These are phyloP conservation scores for Nothophytophthora sp. DNA, from an alignment of 352 stramenopile genomes.

Conservation along the genomic window DNA sequence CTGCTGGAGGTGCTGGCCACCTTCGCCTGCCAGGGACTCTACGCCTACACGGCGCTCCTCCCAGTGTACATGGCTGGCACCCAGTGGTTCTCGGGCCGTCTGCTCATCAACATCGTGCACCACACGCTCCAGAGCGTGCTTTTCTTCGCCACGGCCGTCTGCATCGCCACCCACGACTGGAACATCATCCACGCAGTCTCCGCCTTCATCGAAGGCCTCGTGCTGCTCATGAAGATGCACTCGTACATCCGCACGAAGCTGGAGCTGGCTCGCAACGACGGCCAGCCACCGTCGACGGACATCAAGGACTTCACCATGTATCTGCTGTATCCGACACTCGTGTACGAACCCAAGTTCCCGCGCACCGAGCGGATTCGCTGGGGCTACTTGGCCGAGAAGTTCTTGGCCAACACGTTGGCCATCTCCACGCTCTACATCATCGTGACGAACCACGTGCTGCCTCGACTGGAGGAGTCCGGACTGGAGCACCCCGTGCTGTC, in stretches of 20 bases:
- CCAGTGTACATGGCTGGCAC: conserved; percentile 52
- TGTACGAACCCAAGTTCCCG: conserved; percentile 92
- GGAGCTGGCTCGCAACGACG: conserved; percentile 34
- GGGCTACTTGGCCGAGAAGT: conserved; percentile 73
- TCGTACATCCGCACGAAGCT: conserved; percentile 70
- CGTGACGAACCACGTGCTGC: conserved; percentile 83
- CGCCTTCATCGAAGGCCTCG: conserved; percentile 60
- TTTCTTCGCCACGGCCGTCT: conserved; percentile 51
- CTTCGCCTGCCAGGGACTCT: conserved; percentile 49
- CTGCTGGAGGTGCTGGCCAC: conserved; percentile 60
- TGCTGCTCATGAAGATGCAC: conserved; percentile 77
- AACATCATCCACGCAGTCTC: conserved; percentile 65
- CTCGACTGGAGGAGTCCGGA: conserved; percentile 64
- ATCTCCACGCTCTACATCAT: conserved; percentile 87
- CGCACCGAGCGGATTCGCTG: conserved; percentile 73
- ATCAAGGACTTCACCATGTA: conserved; percentile 57
- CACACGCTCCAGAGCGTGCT: conserved; percentile 58
- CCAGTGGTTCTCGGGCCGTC: conserved; percentile 17
- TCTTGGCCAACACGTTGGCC: conserved; percentile 68
- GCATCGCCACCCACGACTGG: conserved; percentile 62
- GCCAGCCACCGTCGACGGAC: conserved; percentile 13
- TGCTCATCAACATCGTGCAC: conserved; percentile 53
- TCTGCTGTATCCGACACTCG: conserved; percentile 82
- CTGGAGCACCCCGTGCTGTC: conserved; percentile 49
- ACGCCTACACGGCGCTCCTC: conserved; percentile 60